These are phyloP conservation scores for Fomitopsis pulvina DNA, from an alignment of 768 basidiomycete species.

Conservation along the genomic window DNA sequence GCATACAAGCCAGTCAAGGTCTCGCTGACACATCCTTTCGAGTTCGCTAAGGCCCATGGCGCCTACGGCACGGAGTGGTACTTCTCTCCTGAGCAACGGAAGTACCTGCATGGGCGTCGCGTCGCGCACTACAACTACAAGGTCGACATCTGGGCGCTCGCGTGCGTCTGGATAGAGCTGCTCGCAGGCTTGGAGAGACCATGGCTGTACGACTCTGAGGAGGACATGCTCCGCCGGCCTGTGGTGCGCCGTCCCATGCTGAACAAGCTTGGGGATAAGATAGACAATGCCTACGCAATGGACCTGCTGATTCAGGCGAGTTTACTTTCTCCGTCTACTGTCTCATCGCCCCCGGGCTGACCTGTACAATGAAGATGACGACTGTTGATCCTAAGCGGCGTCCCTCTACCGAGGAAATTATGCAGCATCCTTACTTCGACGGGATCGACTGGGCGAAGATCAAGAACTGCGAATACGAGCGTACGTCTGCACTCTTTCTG, in stretches of 20 bases:
- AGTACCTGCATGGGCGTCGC: constrained; percentile 24
- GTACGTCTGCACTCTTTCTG: background rate
- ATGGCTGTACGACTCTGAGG: background rate
- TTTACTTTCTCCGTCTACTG: background rate
- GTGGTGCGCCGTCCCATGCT: background rate
- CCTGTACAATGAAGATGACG: background rate
- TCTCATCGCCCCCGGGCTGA: background rate
- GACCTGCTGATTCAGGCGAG: constrained; percentile 2
- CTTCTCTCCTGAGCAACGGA: constrained; percentile 37
- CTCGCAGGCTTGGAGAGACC: constrained; percentile 4
- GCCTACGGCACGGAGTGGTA: constrained; percentile 34
- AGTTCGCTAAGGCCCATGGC: background rate
- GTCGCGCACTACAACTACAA: constrained; percentile 32
- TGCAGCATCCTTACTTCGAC: constrained; percentile 2
- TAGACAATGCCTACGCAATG: background rate
- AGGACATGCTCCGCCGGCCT: background rate
- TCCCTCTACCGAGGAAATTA: background rate
- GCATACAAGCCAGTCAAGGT: background rate
- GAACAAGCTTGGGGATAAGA: background rate
- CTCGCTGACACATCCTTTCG: too few relatives aligned
- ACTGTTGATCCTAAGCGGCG: background rate
- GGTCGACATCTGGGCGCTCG: constrained; percentile 38
- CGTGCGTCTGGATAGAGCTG: constrained; percentile 28
- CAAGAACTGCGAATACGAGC: background rate
- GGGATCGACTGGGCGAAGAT: background rate